phyloP scores from a whole-genome alignment of 441 rosid species.

The Pelargonium cotyledonis region DNA sequence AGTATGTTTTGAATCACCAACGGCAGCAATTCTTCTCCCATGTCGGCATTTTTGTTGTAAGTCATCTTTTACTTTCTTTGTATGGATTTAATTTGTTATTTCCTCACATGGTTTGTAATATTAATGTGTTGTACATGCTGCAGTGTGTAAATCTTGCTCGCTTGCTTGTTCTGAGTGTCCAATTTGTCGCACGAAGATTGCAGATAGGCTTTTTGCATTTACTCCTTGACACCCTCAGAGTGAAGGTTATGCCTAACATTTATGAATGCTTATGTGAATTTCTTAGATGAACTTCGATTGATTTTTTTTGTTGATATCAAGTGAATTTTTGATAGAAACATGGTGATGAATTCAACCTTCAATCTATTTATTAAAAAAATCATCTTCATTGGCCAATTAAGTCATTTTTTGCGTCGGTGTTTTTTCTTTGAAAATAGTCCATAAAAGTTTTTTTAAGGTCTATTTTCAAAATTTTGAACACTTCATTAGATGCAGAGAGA shows the following conservation, averaged over 20 bases:
- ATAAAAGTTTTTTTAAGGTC: too few species aligned
- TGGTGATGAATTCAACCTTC: too few species aligned
- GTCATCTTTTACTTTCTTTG: slow-evolving; percentile 24
- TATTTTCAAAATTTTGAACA: too few species aligned
- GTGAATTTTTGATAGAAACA: too few species aligned
- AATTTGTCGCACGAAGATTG: slow-evolving; percentile 87
- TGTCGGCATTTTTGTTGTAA: slow-evolving; percentile 97
- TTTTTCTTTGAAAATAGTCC: too few species aligned
- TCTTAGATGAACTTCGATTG: too few species aligned
- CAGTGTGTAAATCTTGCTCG: slow-evolving; percentile 98
- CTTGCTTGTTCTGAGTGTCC: slow-evolving; percentile 98
- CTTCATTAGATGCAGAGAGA: too few species aligned
- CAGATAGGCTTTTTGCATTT: slow-evolving; percentile 88
- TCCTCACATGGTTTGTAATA: slow-evolving; percentile 2
- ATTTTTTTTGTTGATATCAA: too few species aligned
- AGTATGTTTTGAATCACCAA: slow-evolving; percentile 87
- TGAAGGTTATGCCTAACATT: slow-evolving; percentile 33
- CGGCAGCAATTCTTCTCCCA: slow-evolving; percentile 94
- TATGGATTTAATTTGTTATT: neutral
- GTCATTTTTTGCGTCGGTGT: too few species aligned
- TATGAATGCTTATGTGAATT: neutral
- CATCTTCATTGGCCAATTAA: too few species aligned
- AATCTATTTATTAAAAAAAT: too few species aligned
- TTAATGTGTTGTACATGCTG: slow-evolving; percentile 18
- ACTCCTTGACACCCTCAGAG: slow-evolving; percentile 56